These are phyloP conservation scores for Pseudogymnoascus sp. DNA, from an alignment of 2,329 filamentous ascomycete species.

Conservation along the genomic window DNA sequence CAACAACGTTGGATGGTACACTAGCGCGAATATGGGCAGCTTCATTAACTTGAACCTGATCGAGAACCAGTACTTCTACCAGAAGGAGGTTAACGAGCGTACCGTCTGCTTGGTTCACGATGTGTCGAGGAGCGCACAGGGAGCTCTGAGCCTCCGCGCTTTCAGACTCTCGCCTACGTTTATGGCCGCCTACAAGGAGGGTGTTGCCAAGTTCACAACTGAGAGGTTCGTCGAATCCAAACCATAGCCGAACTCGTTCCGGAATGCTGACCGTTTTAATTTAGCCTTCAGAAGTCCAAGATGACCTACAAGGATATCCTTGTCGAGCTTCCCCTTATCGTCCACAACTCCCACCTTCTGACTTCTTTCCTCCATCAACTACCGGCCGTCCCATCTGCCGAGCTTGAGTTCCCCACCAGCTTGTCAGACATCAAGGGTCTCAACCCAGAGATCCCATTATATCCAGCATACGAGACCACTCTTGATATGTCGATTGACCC, in stretches of 20 bases:
- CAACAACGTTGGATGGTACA: constrained; percentile 98
- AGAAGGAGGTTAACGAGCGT: constrained; percentile 81
- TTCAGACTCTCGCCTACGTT: constrained; percentile 85
- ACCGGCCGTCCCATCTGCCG: constrained; percentile 57
- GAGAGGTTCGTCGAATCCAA: constrained; percentile 61
- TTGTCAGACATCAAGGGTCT: constrained; percentile 69
- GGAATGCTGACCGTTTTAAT: constrained; percentile 4
- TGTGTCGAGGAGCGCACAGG: constrained; percentile 89
- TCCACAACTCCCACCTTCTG: constrained; percentile 97
- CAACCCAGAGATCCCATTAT: constrained; percentile 57
- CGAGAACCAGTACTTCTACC: constrained; percentile 97
- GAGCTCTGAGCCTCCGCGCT: constrained; percentile 79
- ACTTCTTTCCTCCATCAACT: constrained; percentile 93
- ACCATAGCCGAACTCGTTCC: background rate
- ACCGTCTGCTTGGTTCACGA: constrained; percentile 90
- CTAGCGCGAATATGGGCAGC: constrained; percentile 96
- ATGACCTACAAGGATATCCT: constrained; percentile 91
- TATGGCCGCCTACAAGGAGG: constrained; percentile 89
- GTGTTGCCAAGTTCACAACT: constrained; percentile 74
- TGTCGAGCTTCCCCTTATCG: constrained; percentile 75
- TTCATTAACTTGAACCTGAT: constrained; percentile 92
- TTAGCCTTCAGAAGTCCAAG: constrained; percentile 86
- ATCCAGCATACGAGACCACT: constrained; percentile 74
- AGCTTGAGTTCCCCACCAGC: constrained; percentile 69
- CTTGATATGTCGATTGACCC: constrained; percentile 93